These are phyloP conservation scores for Kalaharituber pfeilii DNA, from an alignment of 2,329 filamentous ascomycete genomes.

Conservation along the genomic window DNA sequence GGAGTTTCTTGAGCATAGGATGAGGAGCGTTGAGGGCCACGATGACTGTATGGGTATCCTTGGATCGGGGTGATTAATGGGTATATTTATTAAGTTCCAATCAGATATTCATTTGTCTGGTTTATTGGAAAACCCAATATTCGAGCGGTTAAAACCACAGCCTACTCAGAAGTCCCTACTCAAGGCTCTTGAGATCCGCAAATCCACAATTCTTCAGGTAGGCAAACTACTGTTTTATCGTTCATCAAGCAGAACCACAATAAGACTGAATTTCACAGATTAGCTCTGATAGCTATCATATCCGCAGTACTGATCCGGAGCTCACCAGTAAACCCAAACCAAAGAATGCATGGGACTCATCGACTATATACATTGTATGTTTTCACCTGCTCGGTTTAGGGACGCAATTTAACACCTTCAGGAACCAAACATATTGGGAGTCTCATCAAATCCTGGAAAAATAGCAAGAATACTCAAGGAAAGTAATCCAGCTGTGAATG, in stretches of 20 bases:
- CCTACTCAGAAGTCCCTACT: slow-evolving; percentile 12
- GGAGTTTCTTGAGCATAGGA: slow-evolving; percentile 12
- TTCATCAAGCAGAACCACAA: too few relatives aligned
- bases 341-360: slow-evolving; percentile 4
- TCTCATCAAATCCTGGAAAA: slow-evolving; percentile 15
- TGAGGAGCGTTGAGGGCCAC: slow-evolving; percentile 14
- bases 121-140: slow-evolving; percentile 15
- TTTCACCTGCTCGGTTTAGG: neutral
- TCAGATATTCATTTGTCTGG: slow-evolving; percentile 19
- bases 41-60: slow-evolving; percentile 15
- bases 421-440: slow-evolving; percentile 16
- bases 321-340: neutral
- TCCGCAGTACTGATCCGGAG: too few relatives aligned
- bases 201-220: slow-evolving; percentile 2
- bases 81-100: neutral
- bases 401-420: slow-evolving; percentile 8
- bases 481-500: slow-evolving; percentile 12
- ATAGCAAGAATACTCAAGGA: slow-evolving; percentile 12
- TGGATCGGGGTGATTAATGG: neutral
- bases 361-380: slow-evolving; percentile 17
- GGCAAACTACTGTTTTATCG: neutral
- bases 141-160: slow-evolving; percentile 11
- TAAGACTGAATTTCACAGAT: slow-evolving; percentile 8
- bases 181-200: neutral
- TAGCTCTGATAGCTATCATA: slow-evolving; percentile 16